Evolutionary conservation across 129 eudicot genomes (phyloP).

Genomic region (Chrysanthemum lavandulifolium): DNA sequence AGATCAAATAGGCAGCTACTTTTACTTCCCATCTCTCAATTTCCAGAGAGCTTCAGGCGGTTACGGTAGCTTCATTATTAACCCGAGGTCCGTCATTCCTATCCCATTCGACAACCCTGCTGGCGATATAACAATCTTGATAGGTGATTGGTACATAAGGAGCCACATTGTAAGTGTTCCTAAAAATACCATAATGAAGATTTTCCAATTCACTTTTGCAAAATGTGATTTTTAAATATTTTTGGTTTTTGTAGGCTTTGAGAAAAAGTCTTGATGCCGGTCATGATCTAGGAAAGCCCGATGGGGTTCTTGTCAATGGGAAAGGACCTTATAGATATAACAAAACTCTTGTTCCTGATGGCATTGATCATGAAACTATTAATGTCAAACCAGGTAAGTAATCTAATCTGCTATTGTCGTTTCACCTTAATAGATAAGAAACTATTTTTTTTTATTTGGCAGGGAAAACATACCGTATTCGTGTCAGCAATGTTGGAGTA

Average conservation of each 20-base stretch:
- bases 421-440: background rate
- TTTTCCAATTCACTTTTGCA: background rate
- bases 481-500: slow-evolving; percentile 75
- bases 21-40: slow-evolving; percentile 69
- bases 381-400: slow-evolving; percentile 55
- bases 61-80: slow-evolving; percentile 47
- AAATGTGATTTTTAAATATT: background rate
- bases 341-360: slow-evolving; percentile 51
- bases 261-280: slow-evolving; percentile 59
- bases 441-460: slow-evolving; percentile 6
- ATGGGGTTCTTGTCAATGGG: slow-evolving; percentile 60
- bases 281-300: slow-evolving; percentile 66
- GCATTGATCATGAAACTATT: slow-evolving; percentile 61
- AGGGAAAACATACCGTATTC: slow-evolving; percentile 68
- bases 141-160: slow-evolving; percentile 75
- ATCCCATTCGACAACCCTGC: slow-evolving; percentile 63
- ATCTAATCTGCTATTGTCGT: background rate
- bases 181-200: background rate
- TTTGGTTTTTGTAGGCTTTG: slow-evolving; percentile 36
- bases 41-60: slow-evolving; percentile 67
- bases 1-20: slow-evolving; percentile 73
- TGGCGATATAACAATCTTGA: slow-evolving; percentile 53
- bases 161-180: slow-evolving; percentile 64
- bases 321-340: slow-evolving; percentile 62
- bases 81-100: slow-evolving; percentile 47